A percentile compares a stretch with the other conserved stretches of the same genome.
Evolutionary conservation across 306 rosid genomes (phyloP).

Genomic region (Comarum palustre): DNA sequence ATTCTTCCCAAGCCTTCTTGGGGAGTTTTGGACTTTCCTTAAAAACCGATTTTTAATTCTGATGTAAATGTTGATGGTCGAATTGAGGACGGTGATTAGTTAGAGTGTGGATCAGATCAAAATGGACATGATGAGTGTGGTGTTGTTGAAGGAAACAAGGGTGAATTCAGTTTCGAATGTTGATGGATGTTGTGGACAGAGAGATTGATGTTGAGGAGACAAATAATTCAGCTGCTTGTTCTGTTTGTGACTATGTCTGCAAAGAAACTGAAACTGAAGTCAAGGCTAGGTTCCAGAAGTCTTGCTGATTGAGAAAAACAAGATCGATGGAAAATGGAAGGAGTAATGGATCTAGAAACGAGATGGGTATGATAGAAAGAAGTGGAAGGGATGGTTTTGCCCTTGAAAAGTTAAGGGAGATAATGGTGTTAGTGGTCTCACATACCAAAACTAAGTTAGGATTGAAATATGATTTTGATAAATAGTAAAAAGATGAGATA

Average conservation of each 20-base stretch:
- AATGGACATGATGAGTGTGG: constrained; percentile 39
- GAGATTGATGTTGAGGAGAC: constrained; percentile 38
- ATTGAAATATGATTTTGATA: too few relatives aligned
- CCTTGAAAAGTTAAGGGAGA: too few relatives aligned
- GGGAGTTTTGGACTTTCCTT: constrained; percentile 51
- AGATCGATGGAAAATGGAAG: too few relatives aligned
- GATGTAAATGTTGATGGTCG: constrained; percentile 39
- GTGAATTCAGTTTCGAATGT: constrained; percentile 42
- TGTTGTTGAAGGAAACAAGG: constrained; percentile 40
- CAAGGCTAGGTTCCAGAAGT: too few relatives aligned
- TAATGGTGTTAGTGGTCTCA: too few relatives aligned
- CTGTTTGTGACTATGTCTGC: constrained; percentile 47
- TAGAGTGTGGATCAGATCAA: constrained; percentile 55
- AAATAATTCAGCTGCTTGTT: constrained; percentile 46
- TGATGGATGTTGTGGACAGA: constrained; percentile 39
- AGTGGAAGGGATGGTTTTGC: too few relatives aligned
- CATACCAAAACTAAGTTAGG: too few relatives aligned
- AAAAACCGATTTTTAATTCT: constrained; percentile 43
- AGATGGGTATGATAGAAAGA: too few relatives aligned
- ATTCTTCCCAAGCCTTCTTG: constrained; percentile 62
- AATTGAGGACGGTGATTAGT: constrained; percentile 39
- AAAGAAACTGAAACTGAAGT: constrained; percentile 48
- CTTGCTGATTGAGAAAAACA: too few relatives aligned
- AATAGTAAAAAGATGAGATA: too few relatives aligned
- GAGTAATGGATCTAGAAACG: too few relatives aligned